Base-by-base conservation (phyloP, 2,329 filamentous ascomycete species). In the Monilinia polystroma region DNA sequence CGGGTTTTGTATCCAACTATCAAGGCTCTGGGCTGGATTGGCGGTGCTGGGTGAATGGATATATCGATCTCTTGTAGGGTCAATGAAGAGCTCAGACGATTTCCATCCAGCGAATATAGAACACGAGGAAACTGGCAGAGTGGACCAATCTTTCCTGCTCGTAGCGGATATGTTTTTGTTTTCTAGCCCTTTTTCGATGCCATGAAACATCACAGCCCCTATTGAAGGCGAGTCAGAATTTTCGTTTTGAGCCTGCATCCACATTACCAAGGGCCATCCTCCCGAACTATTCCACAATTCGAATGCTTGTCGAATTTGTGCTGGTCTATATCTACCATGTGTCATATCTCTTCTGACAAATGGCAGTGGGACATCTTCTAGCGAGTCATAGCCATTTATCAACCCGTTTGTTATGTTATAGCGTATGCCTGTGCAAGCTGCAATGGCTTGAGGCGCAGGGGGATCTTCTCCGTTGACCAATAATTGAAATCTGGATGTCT, bases 401-500 rank as follows among this genome's bases (percentile, higher is more conserved):
- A 45, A 14, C 12, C 32, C 54, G 11, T 32, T 41, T 6, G 26
- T n/a, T 11, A 5, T 56, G 6, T 18, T 11, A 20, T 56, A 56
- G 5, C 2, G 3, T 11, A 14, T 14, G 54, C 6, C 23, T 4
- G 12, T 56, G 32, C 54, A 56, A 20, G 26, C 10, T 56, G 54
- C 32, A n/a, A 56, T 41, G 41, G 54, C 32, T 12, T 56, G 54
- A 5, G 54, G 14, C 1, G 54, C 54, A 7, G 20, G 54, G 41
- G 54, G 54, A 16, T 56, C 54, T 8, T 20, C n/a, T n/a, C 54
- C 32, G 54, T 56, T n/a, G 16, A 20, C 4, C 54, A 56, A 56
- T 11, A 12, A 18, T 29, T 29, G n/a, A 10, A 12, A 54, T 26
- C 23, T 26, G 7, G 23, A 11, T 29, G 23, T 56, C 6, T 11